Base-by-base conservation (phyloP, 495 filamentous ascomycete genomes). In the Cercophora samala region DNA sequence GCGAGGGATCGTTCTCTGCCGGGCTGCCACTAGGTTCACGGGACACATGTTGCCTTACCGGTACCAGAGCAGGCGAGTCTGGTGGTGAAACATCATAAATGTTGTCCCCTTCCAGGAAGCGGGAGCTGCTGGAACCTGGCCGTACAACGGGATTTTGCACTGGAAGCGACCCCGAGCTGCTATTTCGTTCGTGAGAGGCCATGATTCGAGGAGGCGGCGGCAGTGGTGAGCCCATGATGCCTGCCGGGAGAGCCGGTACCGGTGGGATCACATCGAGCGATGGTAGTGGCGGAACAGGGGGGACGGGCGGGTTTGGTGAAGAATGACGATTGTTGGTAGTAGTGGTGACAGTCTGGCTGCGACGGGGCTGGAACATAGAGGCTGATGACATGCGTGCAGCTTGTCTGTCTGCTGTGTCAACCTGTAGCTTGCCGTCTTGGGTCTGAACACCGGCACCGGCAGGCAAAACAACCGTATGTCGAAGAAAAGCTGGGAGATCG, bases 11-110 rank as follows among this genome's bases (percentile, higher is more conserved):
- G 62, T 69, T 75, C 42, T 56, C 68, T n/a, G 59, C 53, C 24
- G 65, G 65, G 54, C 55, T 69, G n/a, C 63, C 76, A 62, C 68
- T 69, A 3, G 62, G 58, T 18, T 65, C 42, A 17, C 66, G 71
- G 4, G 68, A 61, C 15, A 64, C 69, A 21, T 66, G 58, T 18
- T 63, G 63, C 18, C 67, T 68, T 8, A 61, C 60, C 2, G 68
- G 60, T 15, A 66, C 64, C 61, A 71, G 29, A 2, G 67, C 19
- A 21, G 80, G 82, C 6, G 84, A 80, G n/a, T 78, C 80, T 4
- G 82, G 81, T 1, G 84, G 84, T n/a, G 84, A 85, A 15, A 85
- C 82, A 68, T 85, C 82, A 66, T 86, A 86, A 1, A 86, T 78
- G 58, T 85, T 82, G 13, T 82, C 82, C 19, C 67, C 74, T 3